Evolutionary conservation across 345 rosid genomes (phyloP).

Genomic region (Pistacia integerrima): DNA sequence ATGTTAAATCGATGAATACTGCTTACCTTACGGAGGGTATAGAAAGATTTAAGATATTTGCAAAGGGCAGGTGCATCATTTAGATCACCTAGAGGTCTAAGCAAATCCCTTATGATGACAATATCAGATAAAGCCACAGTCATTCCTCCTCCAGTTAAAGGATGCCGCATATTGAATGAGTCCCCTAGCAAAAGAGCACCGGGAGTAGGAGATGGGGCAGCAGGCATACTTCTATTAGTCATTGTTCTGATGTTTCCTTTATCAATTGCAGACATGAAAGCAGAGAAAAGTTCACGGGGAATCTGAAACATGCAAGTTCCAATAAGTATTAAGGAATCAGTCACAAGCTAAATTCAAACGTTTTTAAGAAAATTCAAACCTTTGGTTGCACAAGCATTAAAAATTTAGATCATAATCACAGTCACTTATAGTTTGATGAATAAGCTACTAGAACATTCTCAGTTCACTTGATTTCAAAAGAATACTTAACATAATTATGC

Average conservation of each 20-base stretch:
- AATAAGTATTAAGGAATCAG: too few relatives aligned
- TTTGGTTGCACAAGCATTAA: too few relatives aligned
- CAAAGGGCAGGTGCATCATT: constrained; percentile 10
- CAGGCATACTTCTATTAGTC: constrained; percentile 14
- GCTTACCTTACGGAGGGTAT: background rate
- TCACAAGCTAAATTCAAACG: too few relatives aligned
- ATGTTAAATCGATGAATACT: background rate
- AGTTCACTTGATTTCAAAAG: background rate
- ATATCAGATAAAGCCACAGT: constrained; percentile 14
- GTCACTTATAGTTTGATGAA: background rate
- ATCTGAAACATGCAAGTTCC: constrained; percentile 8
- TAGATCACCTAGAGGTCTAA: background rate
- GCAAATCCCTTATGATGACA: constrained; percentile 5
- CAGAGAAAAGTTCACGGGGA: background rate
- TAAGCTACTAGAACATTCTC: background rate
- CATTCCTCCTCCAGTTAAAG: constrained; percentile 17
- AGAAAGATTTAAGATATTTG: constrained; percentile 10
- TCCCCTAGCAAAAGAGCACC: constrained; percentile 7
- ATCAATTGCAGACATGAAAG: constrained; percentile 3
- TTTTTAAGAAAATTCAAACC: too few relatives aligned
- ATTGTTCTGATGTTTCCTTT: constrained; percentile 10
- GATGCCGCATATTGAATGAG: constrained; percentile 15
- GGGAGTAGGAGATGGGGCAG: background rate
- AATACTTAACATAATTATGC: background rate
- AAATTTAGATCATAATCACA: too few relatives aligned